These are phyloP conservation scores for Solanum sitiens DNA, from an alignment of 257 asterid genomes.

Conservation along the genomic window DNA sequence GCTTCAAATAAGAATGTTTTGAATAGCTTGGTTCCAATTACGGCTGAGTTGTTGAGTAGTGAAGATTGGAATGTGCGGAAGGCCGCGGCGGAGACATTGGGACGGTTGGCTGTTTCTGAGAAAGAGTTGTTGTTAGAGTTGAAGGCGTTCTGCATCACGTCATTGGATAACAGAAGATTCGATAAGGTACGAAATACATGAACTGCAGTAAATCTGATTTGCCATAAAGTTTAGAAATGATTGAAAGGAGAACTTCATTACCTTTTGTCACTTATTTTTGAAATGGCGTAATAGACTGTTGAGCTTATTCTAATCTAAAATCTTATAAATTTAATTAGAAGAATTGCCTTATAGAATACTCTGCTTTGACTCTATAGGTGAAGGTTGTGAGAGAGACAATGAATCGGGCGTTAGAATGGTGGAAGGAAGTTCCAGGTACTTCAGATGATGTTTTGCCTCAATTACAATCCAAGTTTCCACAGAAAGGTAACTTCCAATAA, in stretches of 20 bases:
- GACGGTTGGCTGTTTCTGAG: slow-evolving; percentile 43
- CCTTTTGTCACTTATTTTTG: neutral
- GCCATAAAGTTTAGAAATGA: neutral
- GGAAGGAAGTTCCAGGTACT: slow-evolving; percentile 47
- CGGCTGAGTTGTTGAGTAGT: slow-evolving; percentile 50
- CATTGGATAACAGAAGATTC: slow-evolving; percentile 55
- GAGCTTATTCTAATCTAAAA: neutral
- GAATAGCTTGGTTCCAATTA: slow-evolving; percentile 27
- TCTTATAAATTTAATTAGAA: neutral
- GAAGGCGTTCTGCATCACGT: slow-evolving; percentile 37
- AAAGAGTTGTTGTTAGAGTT: slow-evolving; percentile 26
- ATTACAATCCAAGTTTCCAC: slow-evolving; percentile 25
- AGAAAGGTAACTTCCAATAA: slow-evolving; percentile 34
- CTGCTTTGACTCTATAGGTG: slow-evolving; percentile 32
- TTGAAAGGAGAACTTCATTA: neutral
- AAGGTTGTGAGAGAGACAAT: slow-evolving; percentile 79
- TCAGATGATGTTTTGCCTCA: slow-evolving; percentile 22
- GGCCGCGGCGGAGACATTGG: slow-evolving; percentile 76
- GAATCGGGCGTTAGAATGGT: slow-evolving; percentile 62
- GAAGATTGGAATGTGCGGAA: slow-evolving; percentile 83
- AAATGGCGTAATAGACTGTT: neutral
- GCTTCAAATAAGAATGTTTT: slow-evolving; percentile 30
- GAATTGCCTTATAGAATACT: neutral
- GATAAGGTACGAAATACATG: slow-evolving; percentile 45
- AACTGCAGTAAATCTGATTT: neutral